A percentile compares a stretch with the other conserved stretches of the same genome.
Evolutionary conservation across 441 rosid genomes (phyloP).

Genomic region (Eutrema salsugineum): DNA sequence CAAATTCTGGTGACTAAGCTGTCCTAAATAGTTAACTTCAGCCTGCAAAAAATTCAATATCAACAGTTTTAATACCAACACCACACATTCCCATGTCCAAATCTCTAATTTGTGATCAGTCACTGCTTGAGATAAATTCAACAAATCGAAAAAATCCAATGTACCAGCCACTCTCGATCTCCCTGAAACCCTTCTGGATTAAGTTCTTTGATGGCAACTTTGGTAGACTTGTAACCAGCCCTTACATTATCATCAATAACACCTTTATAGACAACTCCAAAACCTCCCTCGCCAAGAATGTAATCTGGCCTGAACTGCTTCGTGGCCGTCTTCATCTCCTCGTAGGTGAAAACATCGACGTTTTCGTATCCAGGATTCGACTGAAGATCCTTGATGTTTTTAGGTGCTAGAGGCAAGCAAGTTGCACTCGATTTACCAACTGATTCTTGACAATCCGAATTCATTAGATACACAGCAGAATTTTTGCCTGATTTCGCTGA

Average conservation of each 20-base stretch:
- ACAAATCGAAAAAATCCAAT: background rate
- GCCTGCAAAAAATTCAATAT: constrained; percentile 49
- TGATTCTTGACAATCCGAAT: constrained; percentile 35
- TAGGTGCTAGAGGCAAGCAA: constrained; percentile 41
- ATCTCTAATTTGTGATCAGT: background rate
- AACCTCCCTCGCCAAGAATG: constrained; percentile 96
- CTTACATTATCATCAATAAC: constrained; percentile 67
- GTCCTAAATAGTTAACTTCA: constrained; percentile 95
- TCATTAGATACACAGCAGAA: constrained; percentile 32
- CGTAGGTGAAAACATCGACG: constrained; percentile 81
- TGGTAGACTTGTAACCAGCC: constrained; percentile 52
- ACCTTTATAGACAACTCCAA: constrained; percentile 94
- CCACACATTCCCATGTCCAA: background rate
- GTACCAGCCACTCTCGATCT: constrained; percentile 99
- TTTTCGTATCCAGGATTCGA: constrained; percentile 61
- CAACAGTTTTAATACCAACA: background rate
- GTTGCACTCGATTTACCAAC: constrained; percentile 31
- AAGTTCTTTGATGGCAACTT: constrained; percentile 92
- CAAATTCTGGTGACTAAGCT: constrained; percentile 87
- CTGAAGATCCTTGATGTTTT: constrained; percentile 78
- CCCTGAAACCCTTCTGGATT: constrained; percentile 96
- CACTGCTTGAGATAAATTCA: background rate
- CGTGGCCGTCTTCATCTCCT: constrained; percentile 80
- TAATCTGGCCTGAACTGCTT: constrained; percentile 85
- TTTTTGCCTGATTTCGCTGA: constrained; percentile 32